Evolutionary conservation across 306 rosid genomes (phyloP).

Genomic region (Quercus parvula): DNA sequence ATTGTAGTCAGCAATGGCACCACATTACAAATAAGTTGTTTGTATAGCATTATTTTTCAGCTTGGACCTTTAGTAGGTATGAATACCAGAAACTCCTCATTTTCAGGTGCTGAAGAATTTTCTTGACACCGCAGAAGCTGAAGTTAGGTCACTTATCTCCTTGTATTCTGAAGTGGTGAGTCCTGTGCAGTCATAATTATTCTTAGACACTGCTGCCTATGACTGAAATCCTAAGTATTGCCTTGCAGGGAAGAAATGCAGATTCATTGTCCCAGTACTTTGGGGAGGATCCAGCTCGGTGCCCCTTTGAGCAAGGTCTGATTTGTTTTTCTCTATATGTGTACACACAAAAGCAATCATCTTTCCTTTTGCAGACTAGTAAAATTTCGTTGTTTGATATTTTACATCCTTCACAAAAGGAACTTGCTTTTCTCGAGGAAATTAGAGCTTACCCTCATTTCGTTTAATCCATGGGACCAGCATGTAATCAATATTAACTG

Average conservation of each 20-base stretch:
- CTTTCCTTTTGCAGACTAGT: not conserved
- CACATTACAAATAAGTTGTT: not conserved
- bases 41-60: not conserved
- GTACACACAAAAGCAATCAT: not conserved
- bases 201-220: slow-evolving; percentile 16
- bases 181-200: slow-evolving; percentile 13
- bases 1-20: no score
- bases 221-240: slow-evolving; percentile 23
- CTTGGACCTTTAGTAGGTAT: not conserved
- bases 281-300: slow-evolving; percentile 98
- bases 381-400: not conserved
- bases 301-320: slow-evolving; percentile 99
- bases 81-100: slow-evolving; percentile 18
- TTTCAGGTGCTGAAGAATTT: slow-evolving; percentile 82
- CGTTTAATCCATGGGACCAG: not conserved
- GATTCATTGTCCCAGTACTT: slow-evolving; percentile 96
- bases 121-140: slow-evolving; percentile 94
- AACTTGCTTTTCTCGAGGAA: no score
- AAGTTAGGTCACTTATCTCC: slow-evolving; percentile 86
- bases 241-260: slow-evolving; percentile 89
- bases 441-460: no score
- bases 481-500: not conserved
- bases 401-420: not conserved
- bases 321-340: slow-evolving; percentile 6
- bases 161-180: slow-evolving; percentile 97